Conservation (phyloP, 192 early-diverging fungal genomes). For the Chytriomyces sp. region DNA sequence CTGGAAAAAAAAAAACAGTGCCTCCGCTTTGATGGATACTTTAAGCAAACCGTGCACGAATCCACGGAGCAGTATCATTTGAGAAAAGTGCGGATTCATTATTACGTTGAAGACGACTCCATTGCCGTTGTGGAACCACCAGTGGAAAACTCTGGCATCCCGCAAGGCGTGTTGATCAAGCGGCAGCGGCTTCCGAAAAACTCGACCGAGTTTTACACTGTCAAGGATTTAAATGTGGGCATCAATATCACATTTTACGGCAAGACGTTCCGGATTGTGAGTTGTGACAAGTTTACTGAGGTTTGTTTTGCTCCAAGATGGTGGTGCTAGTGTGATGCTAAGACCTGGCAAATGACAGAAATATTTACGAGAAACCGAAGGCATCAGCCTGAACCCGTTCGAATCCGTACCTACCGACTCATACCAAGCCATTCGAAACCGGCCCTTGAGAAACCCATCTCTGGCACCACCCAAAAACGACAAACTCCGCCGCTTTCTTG, state of each 20-base stretch:
- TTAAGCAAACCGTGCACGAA: slow-evolving; percentile 69
- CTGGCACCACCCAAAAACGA: slow-evolving; percentile 41
- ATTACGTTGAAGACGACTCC: slow-evolving; percentile 69
- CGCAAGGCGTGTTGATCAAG: slow-evolving; percentile 69
- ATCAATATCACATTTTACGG: slow-evolving; percentile 67
- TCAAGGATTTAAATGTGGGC: slow-evolving; percentile 62
- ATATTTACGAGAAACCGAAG: slow-evolving; percentile 60
- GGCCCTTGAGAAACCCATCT: slow-evolving; percentile 47
- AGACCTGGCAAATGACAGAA: slow-evolving; percentile 34
- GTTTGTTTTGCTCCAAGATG: slow-evolving; percentile 39
- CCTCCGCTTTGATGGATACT: slow-evolving; percentile 67
- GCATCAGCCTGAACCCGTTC: slow-evolving; percentile 52
- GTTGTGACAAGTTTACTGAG: slow-evolving; percentile 67
- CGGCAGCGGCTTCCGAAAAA: slow-evolving; percentile 64
- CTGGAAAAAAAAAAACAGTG: slow-evolving; percentile 43
- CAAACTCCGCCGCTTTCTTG: slow-evolving; percentile 64
- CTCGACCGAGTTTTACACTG: slow-evolving; percentile 55
- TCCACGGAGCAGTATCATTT: slow-evolving; percentile 66
- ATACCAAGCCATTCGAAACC: slow-evolving; percentile 52
- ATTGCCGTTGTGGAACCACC: slow-evolving; percentile 70
- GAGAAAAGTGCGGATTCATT: slow-evolving; percentile 61
- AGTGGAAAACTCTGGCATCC: slow-evolving; percentile 65
- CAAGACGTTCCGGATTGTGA: slow-evolving; percentile 63
- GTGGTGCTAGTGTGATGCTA: not conserved
- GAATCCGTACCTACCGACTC: slow-evolving; percentile 62